phyloP scores from a whole-genome alignment of 805 yeast species.

The Pichia sporocuriosa region DNA sequence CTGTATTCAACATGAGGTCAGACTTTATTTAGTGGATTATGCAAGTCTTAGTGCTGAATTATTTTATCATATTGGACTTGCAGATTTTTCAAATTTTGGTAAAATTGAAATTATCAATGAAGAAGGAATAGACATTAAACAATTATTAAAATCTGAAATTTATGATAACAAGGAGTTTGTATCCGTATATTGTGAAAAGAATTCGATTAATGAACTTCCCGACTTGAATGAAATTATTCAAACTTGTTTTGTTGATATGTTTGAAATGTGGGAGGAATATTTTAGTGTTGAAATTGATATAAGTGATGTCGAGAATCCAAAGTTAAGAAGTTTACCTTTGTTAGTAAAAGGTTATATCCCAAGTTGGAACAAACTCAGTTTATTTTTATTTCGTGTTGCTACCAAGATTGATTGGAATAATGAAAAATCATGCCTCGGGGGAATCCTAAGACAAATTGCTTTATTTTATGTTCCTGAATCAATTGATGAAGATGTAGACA shows the following conservation, averaged over 20 bases:
- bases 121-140: constrained; percentile 26
- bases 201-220: constrained; percentile 10
- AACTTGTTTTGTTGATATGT: constrained; percentile 36
- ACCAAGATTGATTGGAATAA: constrained; percentile 53
- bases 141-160: constrained; percentile 33
- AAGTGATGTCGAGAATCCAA: constrained; percentile 29
- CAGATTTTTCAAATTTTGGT: constrained; percentile 82
- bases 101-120: constrained; percentile 33
- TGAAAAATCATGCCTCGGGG: constrained; percentile 64
- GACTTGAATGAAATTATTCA: constrained; percentile 12
- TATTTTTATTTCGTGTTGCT: constrained; percentile 58
- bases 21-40: constrained; percentile 73
- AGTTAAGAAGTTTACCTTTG: constrained; percentile 56
- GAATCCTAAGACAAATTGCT: constrained; percentile 62
- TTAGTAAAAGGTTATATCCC: constrained; percentile 62
- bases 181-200: not conserved
- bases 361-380: constrained; percentile 52
- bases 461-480: constrained; percentile 43
- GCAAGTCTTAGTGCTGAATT: constrained; percentile 59
- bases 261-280: constrained; percentile 76
- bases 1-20: constrained; percentile 80
- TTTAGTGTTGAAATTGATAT: constrained; percentile 46
- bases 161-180: constrained; percentile 21
- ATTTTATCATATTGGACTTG: constrained; percentile 73
- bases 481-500: constrained; percentile 21